phyloP scores from a whole-genome alignment of 257 asterid species.

The Solanum bulbocastanum region DNA sequence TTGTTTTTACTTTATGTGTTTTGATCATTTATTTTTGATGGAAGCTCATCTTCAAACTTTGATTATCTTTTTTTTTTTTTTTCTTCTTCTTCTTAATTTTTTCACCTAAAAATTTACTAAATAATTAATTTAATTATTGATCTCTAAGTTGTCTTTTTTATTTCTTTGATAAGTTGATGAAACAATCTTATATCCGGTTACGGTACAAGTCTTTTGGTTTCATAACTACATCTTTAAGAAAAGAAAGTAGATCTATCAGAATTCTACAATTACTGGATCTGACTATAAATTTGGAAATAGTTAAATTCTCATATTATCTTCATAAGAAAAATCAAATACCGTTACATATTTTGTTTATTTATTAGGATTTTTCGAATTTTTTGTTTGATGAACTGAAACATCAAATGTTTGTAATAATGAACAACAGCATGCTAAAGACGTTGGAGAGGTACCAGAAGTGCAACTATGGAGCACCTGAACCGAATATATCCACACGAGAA shows the following conservation, averaged over 20 bases:
- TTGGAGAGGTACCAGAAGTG: slow-evolving; percentile 96
- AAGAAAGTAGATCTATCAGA: neutral
- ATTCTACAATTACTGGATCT: neutral
- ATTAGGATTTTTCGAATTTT: neutral
- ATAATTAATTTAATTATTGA: neutral
- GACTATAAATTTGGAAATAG: neutral
- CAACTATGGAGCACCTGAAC: slow-evolving; percentile 97
- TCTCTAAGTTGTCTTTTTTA: neutral
- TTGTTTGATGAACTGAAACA: neutral
- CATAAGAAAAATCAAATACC: neutral
- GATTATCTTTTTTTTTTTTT: neutral
- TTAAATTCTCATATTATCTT: neutral
- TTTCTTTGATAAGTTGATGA: neutral
- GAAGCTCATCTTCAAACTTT: neutral
- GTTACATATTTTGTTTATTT: neutral
- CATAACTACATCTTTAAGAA: neutral
- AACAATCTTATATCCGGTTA: slow-evolving; percentile 28
- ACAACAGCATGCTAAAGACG: slow-evolving; percentile 89
- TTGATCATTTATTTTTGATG: neutral
- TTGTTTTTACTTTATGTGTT: neutral
- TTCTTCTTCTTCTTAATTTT: neutral
- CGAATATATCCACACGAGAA: slow-evolving; percentile 75
- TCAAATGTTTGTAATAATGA: slow-evolving; percentile 8
- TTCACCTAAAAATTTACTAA: neutral
- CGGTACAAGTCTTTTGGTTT: neutral